These are phyloP conservation scores for Pichia californica DNA, from an alignment of 805 yeast species.

Conservation along the genomic window DNA sequence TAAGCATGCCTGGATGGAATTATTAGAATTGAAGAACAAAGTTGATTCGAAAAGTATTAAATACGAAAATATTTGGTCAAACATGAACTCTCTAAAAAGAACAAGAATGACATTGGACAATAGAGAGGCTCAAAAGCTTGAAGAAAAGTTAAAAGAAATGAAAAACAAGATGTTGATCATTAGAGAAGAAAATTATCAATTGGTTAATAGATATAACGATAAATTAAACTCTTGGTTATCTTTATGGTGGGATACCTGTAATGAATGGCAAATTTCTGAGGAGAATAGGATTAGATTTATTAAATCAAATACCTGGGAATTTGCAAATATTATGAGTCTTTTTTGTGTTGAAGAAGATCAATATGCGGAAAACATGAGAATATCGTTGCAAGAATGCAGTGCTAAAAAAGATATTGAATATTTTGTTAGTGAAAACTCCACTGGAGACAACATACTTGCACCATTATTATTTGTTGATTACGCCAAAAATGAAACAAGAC, in stretches of 20 bases:
- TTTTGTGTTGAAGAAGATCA: slow-evolving; percentile 76
- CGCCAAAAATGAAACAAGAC: slow-evolving; percentile 25
- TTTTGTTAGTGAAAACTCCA: slow-evolving; percentile 50
- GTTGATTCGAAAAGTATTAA: slow-evolving; percentile 36
- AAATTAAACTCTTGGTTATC: slow-evolving; percentile 56
- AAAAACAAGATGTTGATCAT: slow-evolving; percentile 34
- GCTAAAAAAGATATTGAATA: slow-evolving; percentile 50
- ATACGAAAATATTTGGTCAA: slow-evolving; percentile 53
- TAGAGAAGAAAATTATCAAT: slow-evolving; percentile 52
- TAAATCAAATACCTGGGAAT: slow-evolving; percentile 71
- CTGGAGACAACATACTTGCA: slow-evolving; percentile 55
- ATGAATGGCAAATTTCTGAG: slow-evolving; percentile 60
- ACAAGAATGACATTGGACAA: slow-evolving; percentile 67
- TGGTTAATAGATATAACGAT: slow-evolving; percentile 47
- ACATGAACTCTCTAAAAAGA: slow-evolving; percentile 52
- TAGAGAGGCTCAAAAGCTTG: slow-evolving; percentile 57
- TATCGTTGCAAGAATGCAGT: slow-evolving; percentile 61
- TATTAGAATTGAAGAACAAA: slow-evolving; percentile 28
- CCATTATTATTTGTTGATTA: slow-evolving; percentile 64
- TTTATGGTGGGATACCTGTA: slow-evolving; percentile 66
- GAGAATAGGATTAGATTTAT: slow-evolving; percentile 64
- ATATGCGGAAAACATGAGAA: slow-evolving; percentile 64
- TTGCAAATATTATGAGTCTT: slow-evolving; percentile 65
- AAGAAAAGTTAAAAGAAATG: slow-evolving; percentile 47
- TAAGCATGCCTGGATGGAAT: slow-evolving; percentile 17